Evolutionary conservation across 2,329 filamentous ascomycete genomes (phyloP), one percentile per base, ranked within the genome.

Genomic region (Epichloe baconii): DNA sequence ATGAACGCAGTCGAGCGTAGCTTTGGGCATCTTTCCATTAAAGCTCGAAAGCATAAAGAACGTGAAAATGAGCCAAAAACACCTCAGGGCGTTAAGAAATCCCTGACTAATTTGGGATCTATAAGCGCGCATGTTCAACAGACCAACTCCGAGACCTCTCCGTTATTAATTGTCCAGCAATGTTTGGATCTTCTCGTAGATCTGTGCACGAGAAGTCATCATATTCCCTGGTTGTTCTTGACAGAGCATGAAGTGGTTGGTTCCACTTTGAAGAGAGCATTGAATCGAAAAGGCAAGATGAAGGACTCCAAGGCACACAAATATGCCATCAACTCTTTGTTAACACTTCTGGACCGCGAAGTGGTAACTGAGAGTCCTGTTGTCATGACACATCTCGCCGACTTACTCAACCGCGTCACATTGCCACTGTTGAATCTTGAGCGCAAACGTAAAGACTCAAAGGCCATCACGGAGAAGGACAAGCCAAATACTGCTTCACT

Each of bases 361-460:
- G 75, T 97, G 54, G 90, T 98, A 56, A 95, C 95, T 71, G 93
- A 98, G 68, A 98, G 89, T 68, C 90, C 91, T n/a, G 78, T 83
- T 6, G 91, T 95, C 52, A 97, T 98, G 90, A 91, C 95, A 59
- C 84, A 89, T 55, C 77, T 98, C 26, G 93, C 93, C 2, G 83
- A 85, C 56, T 73, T 98, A 34, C 77, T 98, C 26, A 91, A 88
- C 65, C 84, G 86, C 57, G 88, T 97, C 51, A 98, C 93, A 0
- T 77, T 85, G 52, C 93, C 93, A 11, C 75, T 98, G 26, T 86
- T 87, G 55, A 80, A 84, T 35, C 73, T 95, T 23, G 82, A 95
- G 58, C 86, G 87, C 53, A 72, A 76, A 60, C 66, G 69, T 41
- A 61, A 63, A 38, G 60, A 66, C 43, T 61, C 65, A 38, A 71